Conservation (phyloP, 2,329 filamentous ascomycete species). For the Plectosphaerella cucumerina region DNA sequence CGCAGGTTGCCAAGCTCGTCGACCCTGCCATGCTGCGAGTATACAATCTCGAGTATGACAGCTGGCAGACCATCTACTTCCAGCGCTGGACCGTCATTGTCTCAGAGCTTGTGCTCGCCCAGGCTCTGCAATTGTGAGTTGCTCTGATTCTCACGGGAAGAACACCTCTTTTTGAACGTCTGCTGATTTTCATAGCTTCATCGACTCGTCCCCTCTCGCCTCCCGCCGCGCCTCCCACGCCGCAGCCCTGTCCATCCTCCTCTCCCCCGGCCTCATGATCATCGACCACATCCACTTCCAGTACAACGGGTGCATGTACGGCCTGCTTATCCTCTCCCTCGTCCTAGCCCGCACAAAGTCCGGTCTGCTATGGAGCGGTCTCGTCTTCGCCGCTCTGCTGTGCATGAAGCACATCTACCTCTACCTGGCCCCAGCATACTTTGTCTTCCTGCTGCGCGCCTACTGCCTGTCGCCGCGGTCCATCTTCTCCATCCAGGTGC, state of each 20-base stretch:
- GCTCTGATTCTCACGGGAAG: not conserved
- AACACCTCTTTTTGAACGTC: not conserved
- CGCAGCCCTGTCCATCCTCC: slow-evolving; percentile 80
- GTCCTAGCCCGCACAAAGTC: slow-evolving; percentile 74
- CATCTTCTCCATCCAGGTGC: slow-evolving; percentile 69
- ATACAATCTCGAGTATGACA: slow-evolving; percentile 78
- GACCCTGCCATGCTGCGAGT: slow-evolving; percentile 81
- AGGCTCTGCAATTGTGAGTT: slow-evolving; percentile 67
- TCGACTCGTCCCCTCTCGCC: slow-evolving; percentile 62
- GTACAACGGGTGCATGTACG: slow-evolving; percentile 97
- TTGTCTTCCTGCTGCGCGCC: slow-evolving; percentile 82
- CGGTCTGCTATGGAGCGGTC: slow-evolving; percentile 71
- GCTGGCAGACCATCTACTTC: slow-evolving; percentile 92
- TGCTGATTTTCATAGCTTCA: slow-evolving; percentile 49
- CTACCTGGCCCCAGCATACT: slow-evolving; percentile 93
- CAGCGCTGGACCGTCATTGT: slow-evolving; percentile 84
- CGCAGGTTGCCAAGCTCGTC: slow-evolving; percentile 70
- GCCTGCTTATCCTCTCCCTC: slow-evolving; percentile 80
- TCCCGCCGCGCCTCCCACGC: slow-evolving; percentile 78
- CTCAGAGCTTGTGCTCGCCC: slow-evolving; percentile 79
- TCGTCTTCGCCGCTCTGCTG: slow-evolving; percentile 78
- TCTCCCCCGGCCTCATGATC: slow-evolving; percentile 90
- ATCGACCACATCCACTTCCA: slow-evolving; percentile 99
- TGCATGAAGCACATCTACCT: slow-evolving; percentile 99
- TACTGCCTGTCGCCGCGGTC: slow-evolving; percentile 82